These are phyloP conservation scores for Agaricus bisporus DNA, from an alignment of 768 basidiomycete genomes.

Conservation along the genomic window DNA sequence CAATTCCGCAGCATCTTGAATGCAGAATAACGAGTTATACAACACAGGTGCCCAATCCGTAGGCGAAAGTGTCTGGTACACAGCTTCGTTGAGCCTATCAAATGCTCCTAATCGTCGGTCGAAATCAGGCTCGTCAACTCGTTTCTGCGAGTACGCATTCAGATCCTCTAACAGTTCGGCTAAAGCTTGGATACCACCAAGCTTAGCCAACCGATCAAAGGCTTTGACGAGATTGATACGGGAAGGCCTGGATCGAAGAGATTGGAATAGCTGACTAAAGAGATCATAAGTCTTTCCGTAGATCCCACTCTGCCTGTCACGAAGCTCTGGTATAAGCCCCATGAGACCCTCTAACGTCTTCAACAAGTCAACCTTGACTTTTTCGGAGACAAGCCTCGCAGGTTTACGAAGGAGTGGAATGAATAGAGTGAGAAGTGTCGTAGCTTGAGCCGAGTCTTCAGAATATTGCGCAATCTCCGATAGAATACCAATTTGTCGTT, in stretches of 20 bases:
- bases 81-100: slow-evolving; percentile 61
- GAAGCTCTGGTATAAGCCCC: slow-evolving; percentile 58
- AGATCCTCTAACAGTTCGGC: slow-evolving; percentile 57
- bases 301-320: slow-evolving; percentile 33
- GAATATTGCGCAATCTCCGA: slow-evolving; percentile 76
- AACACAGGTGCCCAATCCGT: slow-evolving; percentile 78
- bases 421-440: slow-evolving; percentile 65
- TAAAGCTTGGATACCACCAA: slow-evolving; percentile 36
- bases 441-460: slow-evolving; percentile 63
- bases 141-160: slow-evolving; percentile 80
- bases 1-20: slow-evolving; percentile 87
- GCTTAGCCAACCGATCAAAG: slow-evolving; percentile 43
- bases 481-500: slow-evolving; percentile 78
- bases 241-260: slow-evolving; percentile 63
- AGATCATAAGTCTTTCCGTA: slow-evolving; percentile 53
- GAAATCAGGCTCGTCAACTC: slow-evolving; percentile 91
- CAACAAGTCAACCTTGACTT: slow-evolving; percentile 77
- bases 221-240: slow-evolving; percentile 64
- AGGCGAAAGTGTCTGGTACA: slow-evolving; percentile 42
- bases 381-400: slow-evolving; percentile 72
- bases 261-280: slow-evolving; percentile 75
- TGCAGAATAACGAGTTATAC: slow-evolving; percentile 76
- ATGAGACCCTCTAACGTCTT: slow-evolving; percentile 63
- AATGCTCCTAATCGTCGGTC: slow-evolving; percentile 79
- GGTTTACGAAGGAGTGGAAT: slow-evolving; percentile 77